Evolutionary conservation across 2,329 filamentous ascomycete genomes (phyloP).

Genomic region (Myriosclerotinia duriaeana): DNA sequence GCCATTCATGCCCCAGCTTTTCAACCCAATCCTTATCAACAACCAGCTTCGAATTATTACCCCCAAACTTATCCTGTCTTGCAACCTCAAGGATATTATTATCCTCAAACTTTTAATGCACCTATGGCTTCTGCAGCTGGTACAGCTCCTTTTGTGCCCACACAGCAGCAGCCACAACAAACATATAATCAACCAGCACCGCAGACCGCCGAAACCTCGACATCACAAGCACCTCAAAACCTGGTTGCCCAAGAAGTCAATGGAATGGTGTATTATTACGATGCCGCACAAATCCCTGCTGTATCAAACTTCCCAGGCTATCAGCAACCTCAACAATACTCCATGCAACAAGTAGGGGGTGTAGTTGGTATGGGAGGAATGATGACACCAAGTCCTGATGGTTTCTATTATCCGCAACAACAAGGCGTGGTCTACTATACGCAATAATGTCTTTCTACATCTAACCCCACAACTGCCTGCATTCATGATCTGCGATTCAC

Average conservation of each 20-base stretch:
- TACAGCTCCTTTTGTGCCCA: conserved; percentile 36
- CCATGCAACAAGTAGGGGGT: conserved; percentile 51
- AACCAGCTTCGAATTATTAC: conserved; percentile 55
- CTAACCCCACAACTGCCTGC: neutral
- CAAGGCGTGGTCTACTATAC: conserved; percentile 60
- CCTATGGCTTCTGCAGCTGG: conserved; percentile 46
- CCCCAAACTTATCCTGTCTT: conserved; percentile 54
- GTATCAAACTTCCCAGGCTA: conserved; percentile 46
- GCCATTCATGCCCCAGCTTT: conserved; percentile 89
- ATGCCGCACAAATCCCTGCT: conserved; percentile 67
- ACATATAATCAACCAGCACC: conserved; percentile 32
- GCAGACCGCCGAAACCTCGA: conserved; percentile 24
- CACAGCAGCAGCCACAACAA: conserved; percentile 38
- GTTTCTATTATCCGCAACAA: conserved; percentile 68
- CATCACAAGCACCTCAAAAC: conserved; percentile 49
- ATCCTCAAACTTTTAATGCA: conserved; percentile 54
- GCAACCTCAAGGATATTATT: conserved; percentile 66
- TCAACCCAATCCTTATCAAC: conserved; percentile 69
- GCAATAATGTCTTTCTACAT: conserved; percentile 47
- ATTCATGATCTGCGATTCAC: conserved; percentile 9
- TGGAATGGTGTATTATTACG: conserved; percentile 95
- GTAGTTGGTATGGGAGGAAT: conserved; percentile 74
- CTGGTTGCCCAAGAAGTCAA: conserved; percentile 83
- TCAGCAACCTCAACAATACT: conserved; percentile 54
- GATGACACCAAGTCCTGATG: conserved; percentile 67